Evolutionary conservation across 179 eudicot species (phyloP).

Genomic region (Spinacia oleracea): DNA sequence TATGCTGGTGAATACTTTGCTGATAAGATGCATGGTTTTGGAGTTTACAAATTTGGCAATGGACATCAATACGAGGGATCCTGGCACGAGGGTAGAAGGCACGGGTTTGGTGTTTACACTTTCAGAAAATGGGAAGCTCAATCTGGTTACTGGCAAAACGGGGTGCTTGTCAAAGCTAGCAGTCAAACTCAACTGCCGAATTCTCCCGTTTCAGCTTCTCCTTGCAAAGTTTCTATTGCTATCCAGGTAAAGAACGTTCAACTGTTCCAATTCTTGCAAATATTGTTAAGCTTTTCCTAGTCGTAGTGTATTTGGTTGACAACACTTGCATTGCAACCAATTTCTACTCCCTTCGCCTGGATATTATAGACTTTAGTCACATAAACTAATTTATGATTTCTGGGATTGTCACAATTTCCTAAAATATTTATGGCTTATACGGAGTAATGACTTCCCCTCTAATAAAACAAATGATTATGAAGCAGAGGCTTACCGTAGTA

Average conservation of each 20-base stretch:
- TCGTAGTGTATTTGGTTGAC: background rate
- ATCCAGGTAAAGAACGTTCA: slow-evolving; percentile 61
- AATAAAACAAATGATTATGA: too few relatives aligned
- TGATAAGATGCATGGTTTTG: slow-evolving; percentile 96
- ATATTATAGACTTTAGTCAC: background rate
- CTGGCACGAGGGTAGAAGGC: slow-evolving; percentile 95
- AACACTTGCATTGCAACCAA: background rate
- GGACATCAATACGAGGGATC: slow-evolving; percentile 88
- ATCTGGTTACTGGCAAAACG: slow-evolving; percentile 91
- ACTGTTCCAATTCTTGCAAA: background rate
- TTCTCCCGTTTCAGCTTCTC: slow-evolving; percentile 60
- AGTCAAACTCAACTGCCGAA: slow-evolving; percentile 39
- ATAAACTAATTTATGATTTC: background rate
- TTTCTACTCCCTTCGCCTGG: background rate
- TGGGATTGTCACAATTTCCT: background rate
- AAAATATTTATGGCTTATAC: background rate
- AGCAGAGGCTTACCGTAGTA: background rate
- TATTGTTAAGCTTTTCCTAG: background rate
- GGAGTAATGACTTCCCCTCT: background rate
- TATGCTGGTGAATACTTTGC: slow-evolving; percentile 98
- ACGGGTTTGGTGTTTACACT: slow-evolving; percentile 90
- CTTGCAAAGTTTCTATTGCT: slow-evolving; percentile 71
- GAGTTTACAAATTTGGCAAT: slow-evolving; percentile 75
- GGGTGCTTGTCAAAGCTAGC: slow-evolving; percentile 59
- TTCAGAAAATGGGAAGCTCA: slow-evolving; percentile 84